Evolutionary conservation across 352 stramenopile species (phyloP).

Genomic region (Peronospora belbahrii): DNA sequence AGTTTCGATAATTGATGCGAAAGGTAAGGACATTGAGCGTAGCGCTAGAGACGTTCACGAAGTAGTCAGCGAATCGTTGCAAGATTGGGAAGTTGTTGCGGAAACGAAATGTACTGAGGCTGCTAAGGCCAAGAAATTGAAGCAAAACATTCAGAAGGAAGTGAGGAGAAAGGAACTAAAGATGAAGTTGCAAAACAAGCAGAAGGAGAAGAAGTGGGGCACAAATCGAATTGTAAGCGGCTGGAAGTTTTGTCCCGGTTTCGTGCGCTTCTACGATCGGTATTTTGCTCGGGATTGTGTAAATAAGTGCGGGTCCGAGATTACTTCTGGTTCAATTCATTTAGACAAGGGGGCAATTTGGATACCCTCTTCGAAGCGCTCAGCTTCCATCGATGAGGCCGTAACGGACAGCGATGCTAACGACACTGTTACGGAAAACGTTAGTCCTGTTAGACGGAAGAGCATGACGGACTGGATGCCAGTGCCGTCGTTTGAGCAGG

Average conservation of each 20-base stretch:
- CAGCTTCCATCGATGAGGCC: slow-evolving; percentile 27
- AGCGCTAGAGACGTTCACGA: slow-evolving; percentile 4
- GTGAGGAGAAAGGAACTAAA: slow-evolving; percentile 23
- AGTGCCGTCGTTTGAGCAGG: slow-evolving; percentile 30
- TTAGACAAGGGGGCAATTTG: slow-evolving; percentile 17
- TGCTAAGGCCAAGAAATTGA: slow-evolving; percentile 9
- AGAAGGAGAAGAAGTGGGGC: slow-evolving; percentile 31
- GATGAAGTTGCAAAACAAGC: slow-evolving; percentile 21
- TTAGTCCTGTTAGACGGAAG: slow-evolving; percentile 26
- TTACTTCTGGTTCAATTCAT: slow-evolving; percentile 8
- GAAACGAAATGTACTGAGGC: slow-evolving; percentile 12
- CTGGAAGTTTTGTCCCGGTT: slow-evolving; percentile 59
- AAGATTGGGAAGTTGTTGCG: slow-evolving; percentile 22
- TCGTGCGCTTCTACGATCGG: slow-evolving; percentile 61
- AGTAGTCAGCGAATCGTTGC: slow-evolving; percentile 10
- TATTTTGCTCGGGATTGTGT: slow-evolving; percentile 31
- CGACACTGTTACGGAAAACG: slow-evolving; percentile 17
- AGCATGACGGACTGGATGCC: slow-evolving; percentile 35
- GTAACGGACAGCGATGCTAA: slow-evolving; percentile 12
- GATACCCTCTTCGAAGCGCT: slow-evolving; percentile 23
- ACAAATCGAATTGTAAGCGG: slow-evolving; percentile 30
- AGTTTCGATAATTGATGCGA: slow-evolving; percentile 4
- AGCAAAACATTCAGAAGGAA: slow-evolving; percentile 22
- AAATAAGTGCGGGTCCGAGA: slow-evolving; percentile 19
- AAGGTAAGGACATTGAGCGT: slow-evolving; percentile 12